Percentiles rank a stretch among this genome's conserved stretches.
phyloP scores from a whole-genome alignment of 2,329 filamentous ascomycete species.

The Trichoderma asperellum region DNA sequence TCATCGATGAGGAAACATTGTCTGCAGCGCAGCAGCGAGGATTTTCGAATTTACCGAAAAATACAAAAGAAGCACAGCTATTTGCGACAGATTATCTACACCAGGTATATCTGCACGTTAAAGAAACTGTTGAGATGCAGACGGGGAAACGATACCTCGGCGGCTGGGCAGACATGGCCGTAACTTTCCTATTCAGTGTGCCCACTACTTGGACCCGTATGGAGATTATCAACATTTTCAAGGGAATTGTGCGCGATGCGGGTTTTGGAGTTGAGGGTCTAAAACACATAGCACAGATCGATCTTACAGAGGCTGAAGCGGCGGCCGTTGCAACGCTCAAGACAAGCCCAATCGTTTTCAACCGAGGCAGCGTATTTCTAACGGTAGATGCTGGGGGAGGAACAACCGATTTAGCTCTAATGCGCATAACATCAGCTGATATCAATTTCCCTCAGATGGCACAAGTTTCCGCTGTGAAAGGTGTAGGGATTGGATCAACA shows the following conservation, averaged over 20 bases:
- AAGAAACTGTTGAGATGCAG: conserved; percentile 48
- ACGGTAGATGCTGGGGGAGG: conserved; percentile 52
- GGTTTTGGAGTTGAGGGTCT: conserved; percentile 53
- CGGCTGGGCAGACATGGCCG: conserved; percentile 50
- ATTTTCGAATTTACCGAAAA: conserved; percentile 50
- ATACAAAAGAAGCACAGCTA: conserved; percentile 15
- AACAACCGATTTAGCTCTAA: conserved; percentile 51
- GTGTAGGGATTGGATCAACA: conserved; percentile 51
- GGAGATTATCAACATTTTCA: conserved; percentile 56
- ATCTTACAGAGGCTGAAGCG: conserved; percentile 54
- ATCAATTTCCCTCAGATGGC: conserved; percentile 38
- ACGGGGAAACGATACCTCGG: conserved; percentile 43
- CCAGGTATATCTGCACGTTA: conserved; percentile 54
- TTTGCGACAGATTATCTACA: conserved; percentile 55
- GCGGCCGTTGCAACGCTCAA: conserved; percentile 53
- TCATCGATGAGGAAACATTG: conserved; percentile 53
- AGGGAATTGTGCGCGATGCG: conserved; percentile 49
- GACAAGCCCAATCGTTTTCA: conserved; percentile 45
- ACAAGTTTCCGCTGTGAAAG: conserved; percentile 46
- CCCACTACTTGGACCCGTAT: conserved; percentile 60
- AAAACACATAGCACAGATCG: conserved; percentile 46
- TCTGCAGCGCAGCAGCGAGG: conserved; percentile 48
- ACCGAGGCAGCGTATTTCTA: conserved; percentile 46
- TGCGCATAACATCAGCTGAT: conserved; percentile 45
- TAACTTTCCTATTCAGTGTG: conserved; percentile 61